These are phyloP conservation scores for Styphnolobium japonicum DNA, from an alignment of 306 rosid genomes.

Conservation along the genomic window DNA sequence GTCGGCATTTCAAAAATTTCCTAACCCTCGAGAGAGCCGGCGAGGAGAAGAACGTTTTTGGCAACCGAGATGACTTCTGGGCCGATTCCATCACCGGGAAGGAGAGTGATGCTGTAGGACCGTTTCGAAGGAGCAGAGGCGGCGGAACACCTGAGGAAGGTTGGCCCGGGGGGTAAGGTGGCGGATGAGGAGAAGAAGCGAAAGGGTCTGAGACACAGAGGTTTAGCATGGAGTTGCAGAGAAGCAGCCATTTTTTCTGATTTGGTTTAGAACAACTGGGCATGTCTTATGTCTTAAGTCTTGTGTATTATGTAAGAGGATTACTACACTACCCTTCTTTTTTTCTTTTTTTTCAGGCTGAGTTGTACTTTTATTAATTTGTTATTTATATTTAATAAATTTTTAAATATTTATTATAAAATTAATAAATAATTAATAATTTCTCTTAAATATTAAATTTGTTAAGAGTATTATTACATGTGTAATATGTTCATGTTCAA, in stretches of 20 bases:
- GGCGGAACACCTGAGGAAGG: slow-evolving; percentile 46
- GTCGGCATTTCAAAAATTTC: too few species aligned
- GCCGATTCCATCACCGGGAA: slow-evolving; percentile 95
- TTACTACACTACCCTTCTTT: too few species aligned
- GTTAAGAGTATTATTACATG: too few species aligned
- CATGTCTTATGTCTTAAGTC: too few species aligned
- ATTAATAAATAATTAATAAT: too few species aligned
- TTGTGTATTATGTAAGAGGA: too few species aligned
- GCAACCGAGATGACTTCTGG: slow-evolving; percentile 88
- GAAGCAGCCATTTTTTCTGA: slow-evolving; percentile 47
- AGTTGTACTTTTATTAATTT: too few species aligned
- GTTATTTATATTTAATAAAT: too few species aligned
- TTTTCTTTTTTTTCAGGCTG: too few species aligned
- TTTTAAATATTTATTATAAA: too few species aligned
- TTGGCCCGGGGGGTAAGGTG: background rate
- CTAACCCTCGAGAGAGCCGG: slow-evolving; percentile 79
- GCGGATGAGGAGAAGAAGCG: background rate
- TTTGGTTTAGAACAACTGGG: background rate
- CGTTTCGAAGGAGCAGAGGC: slow-evolving; percentile 51
- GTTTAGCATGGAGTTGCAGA: slow-evolving; percentile 38
- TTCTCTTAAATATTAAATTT: too few species aligned
- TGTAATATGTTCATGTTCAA: too few species aligned
- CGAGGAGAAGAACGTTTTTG: slow-evolving; percentile 64
- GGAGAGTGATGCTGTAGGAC: slow-evolving; percentile 66
- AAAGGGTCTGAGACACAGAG: slow-evolving; percentile 14